Percentiles rank a stretch among this genome's conserved stretches.
These are phyloP conservation scores for Comarum palustre DNA, from an alignment of 306 rosid species.

Conservation along the genomic window DNA sequence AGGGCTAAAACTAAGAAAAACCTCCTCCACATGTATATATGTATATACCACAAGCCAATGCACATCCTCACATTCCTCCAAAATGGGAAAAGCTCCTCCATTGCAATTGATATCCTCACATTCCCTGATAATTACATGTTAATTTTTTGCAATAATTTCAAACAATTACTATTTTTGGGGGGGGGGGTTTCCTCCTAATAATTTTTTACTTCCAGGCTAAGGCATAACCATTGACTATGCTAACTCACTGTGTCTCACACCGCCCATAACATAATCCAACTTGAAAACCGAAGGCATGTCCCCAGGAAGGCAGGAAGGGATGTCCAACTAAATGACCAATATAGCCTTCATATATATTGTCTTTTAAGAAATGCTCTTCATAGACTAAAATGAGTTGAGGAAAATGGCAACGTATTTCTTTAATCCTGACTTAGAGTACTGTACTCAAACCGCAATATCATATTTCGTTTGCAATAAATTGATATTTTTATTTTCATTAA, in stretches of 20 bases:
- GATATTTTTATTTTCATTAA: no score
- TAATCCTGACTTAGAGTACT: not conserved
- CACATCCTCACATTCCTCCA: not conserved
- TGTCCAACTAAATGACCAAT: not conserved
- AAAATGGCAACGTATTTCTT: not conserved
- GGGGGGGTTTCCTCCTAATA: not conserved
- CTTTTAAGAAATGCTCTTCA: not conserved
- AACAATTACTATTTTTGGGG: not conserved
- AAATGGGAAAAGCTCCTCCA: not conserved
- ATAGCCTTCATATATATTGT: not conserved
- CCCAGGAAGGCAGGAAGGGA: not conserved
- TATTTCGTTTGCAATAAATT: not conserved
- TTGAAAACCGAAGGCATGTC: not conserved
- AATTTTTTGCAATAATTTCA: not conserved
- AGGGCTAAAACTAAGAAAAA: not conserved
- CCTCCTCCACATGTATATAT: conserved; percentile 28
- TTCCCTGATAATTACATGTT: not conserved
- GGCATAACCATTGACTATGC: not conserved
- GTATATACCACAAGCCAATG: not conserved
- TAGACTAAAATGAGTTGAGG: no score
- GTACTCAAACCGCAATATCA: not conserved
- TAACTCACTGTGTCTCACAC: not conserved
- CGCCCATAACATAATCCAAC: conserved; percentile 6
- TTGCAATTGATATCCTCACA: not conserved
- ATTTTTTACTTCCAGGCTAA: not conserved